A percentile compares a stretch with the other conserved stretches of the same genome.
Evolutionary conservation across 2,329 filamentous ascomycete genomes (phyloP).

Genomic region (Magnaporthiopsis rhizophila): DNA sequence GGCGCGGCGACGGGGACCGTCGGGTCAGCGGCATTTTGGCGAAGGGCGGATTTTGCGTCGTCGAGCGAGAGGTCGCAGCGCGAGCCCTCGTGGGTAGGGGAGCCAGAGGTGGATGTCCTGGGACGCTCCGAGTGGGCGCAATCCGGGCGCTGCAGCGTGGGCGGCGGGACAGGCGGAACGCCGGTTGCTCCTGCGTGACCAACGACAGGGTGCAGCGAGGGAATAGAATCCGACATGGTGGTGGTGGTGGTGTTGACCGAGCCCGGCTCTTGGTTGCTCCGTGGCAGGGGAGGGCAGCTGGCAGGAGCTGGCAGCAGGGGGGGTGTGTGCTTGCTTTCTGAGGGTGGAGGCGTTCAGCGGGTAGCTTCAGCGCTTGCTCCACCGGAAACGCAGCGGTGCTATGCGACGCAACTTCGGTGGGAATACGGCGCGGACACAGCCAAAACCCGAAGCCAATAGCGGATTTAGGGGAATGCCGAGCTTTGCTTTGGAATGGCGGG

Average conservation of each 20-base stretch:
- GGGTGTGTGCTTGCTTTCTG: not conserved
- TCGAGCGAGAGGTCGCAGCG: constrained; percentile 14
- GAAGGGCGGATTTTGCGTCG: constrained; percentile 9
- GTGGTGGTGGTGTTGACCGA: constrained; percentile 10
- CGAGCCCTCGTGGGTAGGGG: constrained; percentile 8
- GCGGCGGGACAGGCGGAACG: constrained; percentile 3
- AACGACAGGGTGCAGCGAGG: constrained; percentile 43
- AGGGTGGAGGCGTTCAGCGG: too few relatives aligned
- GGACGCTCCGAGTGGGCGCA: constrained; percentile 13
- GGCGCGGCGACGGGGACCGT: constrained; percentile 17
- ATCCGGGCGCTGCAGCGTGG: constrained; percentile 15
- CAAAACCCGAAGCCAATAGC: too few relatives aligned
- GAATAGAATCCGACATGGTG: constrained; percentile 30
- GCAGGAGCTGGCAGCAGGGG: not conserved
- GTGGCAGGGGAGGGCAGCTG: not conserved
- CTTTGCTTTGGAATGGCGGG: too few relatives aligned
- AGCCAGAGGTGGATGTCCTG: constrained; percentile 15
- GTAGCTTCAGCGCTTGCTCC: too few relatives aligned
- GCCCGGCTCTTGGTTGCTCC: not conserved
- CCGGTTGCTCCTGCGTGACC: constrained; percentile 1
- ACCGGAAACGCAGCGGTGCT: too few relatives aligned
- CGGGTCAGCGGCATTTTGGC: constrained; percentile 13
- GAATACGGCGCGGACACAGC: too few relatives aligned
- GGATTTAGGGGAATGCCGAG: too few relatives aligned
- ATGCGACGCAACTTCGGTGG: too few relatives aligned